These are phyloP conservation scores for Kandelia obovata DNA, from an alignment of 345 rosid genomes.

Conservation along the genomic window DNA sequence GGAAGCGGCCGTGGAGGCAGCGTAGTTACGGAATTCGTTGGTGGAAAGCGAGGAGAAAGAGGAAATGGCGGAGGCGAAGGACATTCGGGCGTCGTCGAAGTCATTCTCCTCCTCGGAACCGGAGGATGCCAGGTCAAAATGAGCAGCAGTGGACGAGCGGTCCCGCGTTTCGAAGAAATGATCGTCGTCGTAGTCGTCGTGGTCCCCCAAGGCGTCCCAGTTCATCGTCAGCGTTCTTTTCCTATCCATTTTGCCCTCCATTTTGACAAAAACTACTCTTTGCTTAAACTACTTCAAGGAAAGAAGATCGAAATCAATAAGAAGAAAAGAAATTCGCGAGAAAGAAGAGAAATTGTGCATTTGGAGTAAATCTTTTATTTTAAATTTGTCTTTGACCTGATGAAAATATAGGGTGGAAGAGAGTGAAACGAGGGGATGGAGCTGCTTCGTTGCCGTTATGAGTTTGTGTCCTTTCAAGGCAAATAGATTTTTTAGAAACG, in stretches of 20 bases:
- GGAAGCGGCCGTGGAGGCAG: conserved; percentile 18
- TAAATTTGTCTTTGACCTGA: too few relatives aligned
- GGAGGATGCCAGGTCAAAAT: conserved; percentile 56
- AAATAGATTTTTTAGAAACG: too few relatives aligned
- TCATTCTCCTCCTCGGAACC: conserved; percentile 63
- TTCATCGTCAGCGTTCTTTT: not conserved
- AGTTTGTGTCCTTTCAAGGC: too few relatives aligned
- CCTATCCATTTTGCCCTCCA: not conserved
- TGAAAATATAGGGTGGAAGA: too few relatives aligned
- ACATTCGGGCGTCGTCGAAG: conserved; percentile 66
- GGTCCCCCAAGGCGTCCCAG: conserved; percentile 26
- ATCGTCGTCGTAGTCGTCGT: conserved; percentile 56
- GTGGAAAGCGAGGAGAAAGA: conserved; percentile 14
- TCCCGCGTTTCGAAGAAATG: conserved; percentile 59
- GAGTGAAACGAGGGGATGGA: too few relatives aligned
- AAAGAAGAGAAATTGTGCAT: too few relatives aligned
- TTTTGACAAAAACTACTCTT: not conserved
- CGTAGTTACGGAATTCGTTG: conserved; percentile 22
- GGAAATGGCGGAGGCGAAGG: conserved; percentile 58
- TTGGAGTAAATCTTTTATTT: too few relatives aligned
- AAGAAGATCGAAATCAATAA: not conserved
- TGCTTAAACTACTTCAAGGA: too few relatives aligned
- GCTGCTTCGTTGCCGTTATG: too few relatives aligned
- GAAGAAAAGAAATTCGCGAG: too few relatives aligned
- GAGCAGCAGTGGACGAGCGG: conserved; percentile 47